phyloP scores from a whole-genome alignment of 108 stramenopile species.

The Phaeodactylum tricornutum region DNA sequence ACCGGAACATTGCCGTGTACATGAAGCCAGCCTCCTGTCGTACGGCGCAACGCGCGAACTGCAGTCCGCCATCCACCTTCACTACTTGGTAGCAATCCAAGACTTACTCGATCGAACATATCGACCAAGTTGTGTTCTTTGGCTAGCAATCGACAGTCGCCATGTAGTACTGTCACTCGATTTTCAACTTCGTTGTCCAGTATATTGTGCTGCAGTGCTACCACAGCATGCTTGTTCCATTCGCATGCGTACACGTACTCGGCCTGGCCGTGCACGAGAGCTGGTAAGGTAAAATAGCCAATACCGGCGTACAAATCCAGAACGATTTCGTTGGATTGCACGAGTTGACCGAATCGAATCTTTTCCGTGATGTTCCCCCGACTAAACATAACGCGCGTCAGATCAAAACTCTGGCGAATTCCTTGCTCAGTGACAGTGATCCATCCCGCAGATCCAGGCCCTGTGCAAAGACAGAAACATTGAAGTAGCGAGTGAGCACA shows the following conservation, averaged over 20 bases:
- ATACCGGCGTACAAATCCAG: constrained; percentile 95
- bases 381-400: constrained; percentile 91
- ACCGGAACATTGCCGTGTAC: constrained; percentile 86
- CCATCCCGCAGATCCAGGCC: constrained; percentile 58
- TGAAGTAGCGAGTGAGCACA: not conserved
- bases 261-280: constrained; percentile 64
- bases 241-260: constrained; percentile 75
- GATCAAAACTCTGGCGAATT: constrained; percentile 82
- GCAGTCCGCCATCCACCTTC: constrained; percentile 87
- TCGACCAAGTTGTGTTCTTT: constrained; percentile 17
- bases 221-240: constrained; percentile 83
- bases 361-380: constrained; percentile 91
- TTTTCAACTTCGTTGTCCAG: constrained; percentile 60
- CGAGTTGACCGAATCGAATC: constrained; percentile 74
- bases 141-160: constrained; percentile 64
- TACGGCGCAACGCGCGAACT: constrained; percentile 46
- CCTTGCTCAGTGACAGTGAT: constrained; percentile 90
- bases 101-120: constrained; percentile 78
- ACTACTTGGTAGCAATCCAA: constrained; percentile 88
- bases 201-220: constrained; percentile 73
- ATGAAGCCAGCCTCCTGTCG: constrained; percentile 76
- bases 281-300: constrained; percentile 93
- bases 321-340: constrained; percentile 56
- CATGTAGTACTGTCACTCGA: constrained; percentile 45
- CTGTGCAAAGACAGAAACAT: constrained; percentile 12